A percentile compares a stretch with the other conserved stretches of the same genome.
Evolutionary conservation across 768 basidiomycete species (phyloP).

Genomic region (Russula dissimulans): DNA sequence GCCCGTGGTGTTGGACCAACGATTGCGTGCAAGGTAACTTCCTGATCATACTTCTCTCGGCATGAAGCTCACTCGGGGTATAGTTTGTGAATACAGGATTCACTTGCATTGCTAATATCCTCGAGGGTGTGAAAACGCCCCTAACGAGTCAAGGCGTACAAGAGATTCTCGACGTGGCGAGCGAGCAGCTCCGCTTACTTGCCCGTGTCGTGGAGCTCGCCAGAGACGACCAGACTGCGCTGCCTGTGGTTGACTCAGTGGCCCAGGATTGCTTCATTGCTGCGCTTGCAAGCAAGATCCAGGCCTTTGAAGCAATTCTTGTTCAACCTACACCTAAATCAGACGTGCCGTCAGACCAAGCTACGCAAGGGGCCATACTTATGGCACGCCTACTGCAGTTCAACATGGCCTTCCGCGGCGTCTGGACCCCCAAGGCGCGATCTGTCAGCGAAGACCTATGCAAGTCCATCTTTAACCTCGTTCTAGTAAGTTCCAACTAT

Average conservation of each 20-base stretch:
- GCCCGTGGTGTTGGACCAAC: constrained; percentile 55
- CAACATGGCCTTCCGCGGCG: constrained; percentile 51
- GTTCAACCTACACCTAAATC: constrained; percentile 19
- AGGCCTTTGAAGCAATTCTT: constrained; percentile 26
- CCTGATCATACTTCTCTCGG: neutral
- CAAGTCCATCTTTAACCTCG: constrained; percentile 32
- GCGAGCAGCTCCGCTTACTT: constrained; percentile 59
- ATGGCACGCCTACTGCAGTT: constrained; percentile 66
- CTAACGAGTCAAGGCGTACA: constrained; percentile 23
- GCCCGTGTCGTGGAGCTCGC: constrained; percentile 61
- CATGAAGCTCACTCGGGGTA: neutral
- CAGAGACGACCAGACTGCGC: constrained; percentile 34
- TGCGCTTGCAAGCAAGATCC: constrained; percentile 40
- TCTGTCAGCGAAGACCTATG: constrained; percentile 37
- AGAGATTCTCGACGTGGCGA: constrained; percentile 34
- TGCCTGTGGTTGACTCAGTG: constrained; percentile 42
- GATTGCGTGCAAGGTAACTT: constrained; percentile 57
- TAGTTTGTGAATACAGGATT: constrained; percentile 74
- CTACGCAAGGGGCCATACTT: constrained; percentile 40
- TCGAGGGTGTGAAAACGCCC: constrained; percentile 28
- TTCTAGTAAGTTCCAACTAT: constrained; percentile 14
- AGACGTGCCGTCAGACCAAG: constrained; percentile 15
- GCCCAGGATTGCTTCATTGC: constrained; percentile 52
- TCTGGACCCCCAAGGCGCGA: constrained; percentile 46
- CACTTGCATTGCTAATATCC: constrained; percentile 49